phyloP scores from a whole-genome alignment of 148 eudicot genomes.

The Vaccinium corymbosum region DNA sequence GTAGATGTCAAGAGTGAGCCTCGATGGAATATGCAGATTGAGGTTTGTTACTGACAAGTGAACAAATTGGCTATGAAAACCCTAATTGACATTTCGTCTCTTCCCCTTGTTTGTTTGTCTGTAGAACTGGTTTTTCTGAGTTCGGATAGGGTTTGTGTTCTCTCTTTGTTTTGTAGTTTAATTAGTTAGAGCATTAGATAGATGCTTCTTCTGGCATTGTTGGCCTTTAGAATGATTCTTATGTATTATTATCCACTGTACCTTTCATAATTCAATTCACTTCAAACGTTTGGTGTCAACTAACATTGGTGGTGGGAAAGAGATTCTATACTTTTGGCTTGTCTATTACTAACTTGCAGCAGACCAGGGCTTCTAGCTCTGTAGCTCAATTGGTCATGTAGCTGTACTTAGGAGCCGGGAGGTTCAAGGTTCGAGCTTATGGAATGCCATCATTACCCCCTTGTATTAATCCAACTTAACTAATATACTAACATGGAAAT shows the following conservation, averaged over 20 bases:
- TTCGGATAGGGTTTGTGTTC: slow-evolving; percentile 10
- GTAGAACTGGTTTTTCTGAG: not conserved
- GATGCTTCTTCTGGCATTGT: slow-evolving; percentile 12
- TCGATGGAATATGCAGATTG: not conserved
- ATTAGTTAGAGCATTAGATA: slow-evolving; percentile 18
- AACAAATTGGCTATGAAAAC: slow-evolving; percentile 15
- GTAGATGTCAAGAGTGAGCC: slow-evolving; percentile 2
- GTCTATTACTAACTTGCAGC: not conserved
- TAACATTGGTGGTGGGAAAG: not conserved
- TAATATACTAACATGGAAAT: no score
- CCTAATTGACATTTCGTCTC: slow-evolving; percentile 15
- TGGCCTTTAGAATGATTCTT: slow-evolving; percentile 10
- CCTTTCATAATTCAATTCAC: not conserved
- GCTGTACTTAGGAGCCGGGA: no score
- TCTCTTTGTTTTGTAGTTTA: slow-evolving; percentile 1
- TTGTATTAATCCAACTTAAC: no score
- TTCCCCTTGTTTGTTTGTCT: slow-evolving; percentile 16
- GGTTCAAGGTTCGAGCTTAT: no score
- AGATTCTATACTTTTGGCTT: not conserved
- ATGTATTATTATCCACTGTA: slow-evolving; percentile 9
- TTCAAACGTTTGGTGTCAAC: not conserved
- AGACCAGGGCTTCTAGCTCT: no score
- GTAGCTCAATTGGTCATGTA: no score
- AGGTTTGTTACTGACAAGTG: slow-evolving; percentile 25
- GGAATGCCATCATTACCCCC: no score